A percentile compares a stretch with the other conserved stretches of the same genome.
Conservation (phyloP, 495 filamentous ascomycete species). For the Aspergillus olivimuriae region DNA sequence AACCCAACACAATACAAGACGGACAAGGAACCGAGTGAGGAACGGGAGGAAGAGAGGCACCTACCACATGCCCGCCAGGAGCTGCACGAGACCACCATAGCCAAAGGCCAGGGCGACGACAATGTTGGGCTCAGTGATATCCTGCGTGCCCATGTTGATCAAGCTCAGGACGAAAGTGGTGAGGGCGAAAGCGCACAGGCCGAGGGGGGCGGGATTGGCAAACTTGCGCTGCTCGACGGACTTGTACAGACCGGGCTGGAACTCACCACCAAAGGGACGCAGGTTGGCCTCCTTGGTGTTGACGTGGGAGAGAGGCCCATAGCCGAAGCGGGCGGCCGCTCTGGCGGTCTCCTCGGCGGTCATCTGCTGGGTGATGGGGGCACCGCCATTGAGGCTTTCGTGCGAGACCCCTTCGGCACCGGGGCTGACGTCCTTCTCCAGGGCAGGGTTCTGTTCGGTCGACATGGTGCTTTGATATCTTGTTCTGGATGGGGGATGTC, state of each 20-base stretch:
- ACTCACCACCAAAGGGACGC: constrained; percentile 89
- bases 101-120: constrained; percentile 66
- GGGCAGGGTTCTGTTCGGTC: constrained; percentile 18
- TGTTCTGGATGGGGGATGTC: constrained; percentile 7
- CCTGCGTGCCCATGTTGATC: constrained; percentile 69
- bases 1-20: no score
- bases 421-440: constrained; percentile 34
- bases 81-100: constrained; percentile 85
- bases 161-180: constrained; percentile 89
- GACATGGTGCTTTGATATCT: no score
- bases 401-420: background rate
- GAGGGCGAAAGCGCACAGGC: constrained; percentile 84
- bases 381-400: constrained; percentile 14
- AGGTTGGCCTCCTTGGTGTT: constrained; percentile 57
- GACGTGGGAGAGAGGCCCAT: constrained; percentile 63
- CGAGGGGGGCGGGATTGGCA: constrained; percentile 82
- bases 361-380: constrained; percentile 28
- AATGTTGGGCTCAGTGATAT: constrained; percentile 56
- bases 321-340: constrained; percentile 46
- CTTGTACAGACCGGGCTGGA: constrained; percentile 90
- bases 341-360: constrained; percentile 41
- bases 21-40: background rate
- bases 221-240: constrained; percentile 71
- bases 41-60: constrained; percentile 27
- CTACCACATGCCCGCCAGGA: constrained; percentile 96